phyloP scores from a whole-genome alignment of 495 filamentous ascomycete genomes.

The Aeminium ludgeri region DNA sequence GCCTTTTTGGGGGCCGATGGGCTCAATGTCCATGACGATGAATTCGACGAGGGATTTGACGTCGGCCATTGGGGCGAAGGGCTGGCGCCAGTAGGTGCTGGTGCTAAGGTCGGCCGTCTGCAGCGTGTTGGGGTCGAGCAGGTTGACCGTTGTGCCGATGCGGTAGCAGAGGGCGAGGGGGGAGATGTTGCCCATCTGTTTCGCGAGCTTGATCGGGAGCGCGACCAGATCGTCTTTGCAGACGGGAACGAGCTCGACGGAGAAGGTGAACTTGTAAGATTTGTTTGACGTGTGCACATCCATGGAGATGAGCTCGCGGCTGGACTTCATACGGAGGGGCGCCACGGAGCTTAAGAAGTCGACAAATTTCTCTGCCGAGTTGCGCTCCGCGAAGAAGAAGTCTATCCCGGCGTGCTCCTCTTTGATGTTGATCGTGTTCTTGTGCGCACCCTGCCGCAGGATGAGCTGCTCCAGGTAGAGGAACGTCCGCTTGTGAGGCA shows the following conservation, averaged over 20 bases:
- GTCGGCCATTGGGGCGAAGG: constrained; percentile 70
- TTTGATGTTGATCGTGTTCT: constrained; percentile 91
- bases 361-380: constrained; percentile 83
- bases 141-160: constrained; percentile 76
- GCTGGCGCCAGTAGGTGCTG: constrained; percentile 68
- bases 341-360: constrained; percentile 74
- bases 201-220: constrained; percentile 76
- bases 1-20: constrained; percentile 53
- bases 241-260: constrained; percentile 71
- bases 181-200: constrained; percentile 66
- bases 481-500: constrained; percentile 93
- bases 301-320: constrained; percentile 78
- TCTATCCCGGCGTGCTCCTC: constrained; percentile 87
- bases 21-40: constrained; percentile 86
- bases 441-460: constrained; percentile 79
- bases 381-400: constrained; percentile 78
- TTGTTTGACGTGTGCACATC: constrained; percentile 82
- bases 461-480: constrained; percentile 93
- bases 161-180: constrained; percentile 69
- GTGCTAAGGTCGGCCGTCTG: constrained; percentile 74
- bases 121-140: constrained; percentile 80
- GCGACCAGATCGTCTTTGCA: constrained; percentile 95
- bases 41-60: constrained; percentile 78
- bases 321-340: constrained; percentile 66
- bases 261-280: constrained; percentile 84